Conservation (phyloP, 768 basidiomycete species). For the Boletus eberwhitei region DNA sequence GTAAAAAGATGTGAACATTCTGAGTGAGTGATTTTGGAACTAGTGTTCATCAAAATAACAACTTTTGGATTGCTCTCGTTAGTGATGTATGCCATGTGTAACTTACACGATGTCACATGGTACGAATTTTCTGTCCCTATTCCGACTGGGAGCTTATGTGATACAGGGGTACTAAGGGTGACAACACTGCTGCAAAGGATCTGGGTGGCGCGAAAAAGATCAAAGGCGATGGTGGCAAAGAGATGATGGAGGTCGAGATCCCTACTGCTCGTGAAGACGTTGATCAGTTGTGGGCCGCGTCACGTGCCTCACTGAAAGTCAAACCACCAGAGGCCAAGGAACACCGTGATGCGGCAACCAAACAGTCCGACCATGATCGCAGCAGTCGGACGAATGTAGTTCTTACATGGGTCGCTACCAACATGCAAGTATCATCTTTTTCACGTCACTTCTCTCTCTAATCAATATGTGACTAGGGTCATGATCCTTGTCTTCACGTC, state of each 20-base stretch:
- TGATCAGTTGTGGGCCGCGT: slow-evolving; percentile 81
- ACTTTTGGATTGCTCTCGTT: neutral
- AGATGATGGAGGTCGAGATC: slow-evolving; percentile 82
- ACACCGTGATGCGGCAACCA: slow-evolving; percentile 82
- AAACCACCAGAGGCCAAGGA: slow-evolving; percentile 73
- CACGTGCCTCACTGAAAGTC: slow-evolving; percentile 62
- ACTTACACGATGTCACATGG: slow-evolving; percentile 84
- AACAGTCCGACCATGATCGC: slow-evolving; percentile 83
- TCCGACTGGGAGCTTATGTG: slow-evolving; percentile 1
- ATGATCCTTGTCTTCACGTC: slow-evolving; percentile 79
- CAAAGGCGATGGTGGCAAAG: slow-evolving; percentile 80
- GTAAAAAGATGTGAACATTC: slow-evolving; percentile 66
- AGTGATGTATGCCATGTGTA: slow-evolving; percentile 96
- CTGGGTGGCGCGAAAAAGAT: slow-evolving; percentile 89
- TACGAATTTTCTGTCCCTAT: slow-evolving; percentile 13
- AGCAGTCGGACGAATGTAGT: slow-evolving; percentile 85
- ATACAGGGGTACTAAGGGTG: slow-evolving; percentile 83
- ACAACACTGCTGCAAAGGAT: slow-evolving; percentile 85
- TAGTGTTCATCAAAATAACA: neutral
- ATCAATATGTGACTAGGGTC: slow-evolving; percentile 37
- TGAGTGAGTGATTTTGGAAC: slow-evolving; percentile 45
- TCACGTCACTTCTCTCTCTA: neutral
- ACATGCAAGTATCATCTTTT: slow-evolving; percentile 55
- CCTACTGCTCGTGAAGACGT: slow-evolving; percentile 83
- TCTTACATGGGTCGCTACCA: slow-evolving; percentile 77